Conservation (phyloP, 1,139 yeast genomes). For the Magnusiomyces clavatus region DNA sequence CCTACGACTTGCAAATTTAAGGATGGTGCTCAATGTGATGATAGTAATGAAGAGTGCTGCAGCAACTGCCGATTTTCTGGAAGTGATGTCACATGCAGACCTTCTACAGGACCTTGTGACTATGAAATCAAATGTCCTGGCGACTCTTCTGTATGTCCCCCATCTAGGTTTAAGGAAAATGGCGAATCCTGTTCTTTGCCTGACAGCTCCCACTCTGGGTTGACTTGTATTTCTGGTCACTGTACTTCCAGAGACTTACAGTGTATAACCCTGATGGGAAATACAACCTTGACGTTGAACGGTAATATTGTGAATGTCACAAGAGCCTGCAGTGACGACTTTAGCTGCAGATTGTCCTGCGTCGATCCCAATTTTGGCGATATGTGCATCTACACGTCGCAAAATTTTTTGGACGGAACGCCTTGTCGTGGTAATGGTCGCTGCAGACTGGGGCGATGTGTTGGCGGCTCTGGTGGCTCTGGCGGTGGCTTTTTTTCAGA, state of each 20-base stretch:
- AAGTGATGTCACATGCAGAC: slow-evolving; percentile 27
- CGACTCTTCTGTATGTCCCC: slow-evolving; percentile 31
- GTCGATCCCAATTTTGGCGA: slow-evolving; percentile 24
- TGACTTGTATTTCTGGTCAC: slow-evolving; percentile 33
- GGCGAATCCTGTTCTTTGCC: slow-evolving; percentile 27
- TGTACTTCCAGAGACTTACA: slow-evolving; percentile 35
- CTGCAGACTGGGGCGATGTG: slow-evolving; percentile 30
- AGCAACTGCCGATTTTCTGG: slow-evolving; percentile 29
- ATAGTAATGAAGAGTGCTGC: slow-evolving; percentile 33
- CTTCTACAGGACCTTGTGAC: slow-evolving; percentile 33
- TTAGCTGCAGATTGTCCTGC: slow-evolving; percentile 30
- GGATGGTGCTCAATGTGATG: slow-evolving; percentile 33
- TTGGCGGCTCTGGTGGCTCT: slow-evolving; percentile 21
- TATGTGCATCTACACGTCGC: slow-evolving; percentile 27
- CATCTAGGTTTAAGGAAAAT: slow-evolving; percentile 23
- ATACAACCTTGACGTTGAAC: slow-evolving; percentile 22
- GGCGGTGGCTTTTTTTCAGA: slow-evolving; percentile 8
- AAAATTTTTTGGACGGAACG: slow-evolving; percentile 35
- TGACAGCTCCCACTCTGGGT: slow-evolving; percentile 16
- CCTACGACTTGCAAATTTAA: slow-evolving; percentile 33
- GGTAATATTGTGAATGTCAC: slow-evolving; percentile 25
- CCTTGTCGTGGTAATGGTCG: slow-evolving; percentile 31
- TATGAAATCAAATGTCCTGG: slow-evolving; percentile 34
- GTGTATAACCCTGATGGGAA: slow-evolving; percentile 28
- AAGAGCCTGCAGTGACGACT: slow-evolving; percentile 28